Percentiles rank a stretch among this genome's conserved stretches.
Conservation (phyloP, 371 early-diverging fungal genomes). For the Apophysomyces elegans region DNA sequence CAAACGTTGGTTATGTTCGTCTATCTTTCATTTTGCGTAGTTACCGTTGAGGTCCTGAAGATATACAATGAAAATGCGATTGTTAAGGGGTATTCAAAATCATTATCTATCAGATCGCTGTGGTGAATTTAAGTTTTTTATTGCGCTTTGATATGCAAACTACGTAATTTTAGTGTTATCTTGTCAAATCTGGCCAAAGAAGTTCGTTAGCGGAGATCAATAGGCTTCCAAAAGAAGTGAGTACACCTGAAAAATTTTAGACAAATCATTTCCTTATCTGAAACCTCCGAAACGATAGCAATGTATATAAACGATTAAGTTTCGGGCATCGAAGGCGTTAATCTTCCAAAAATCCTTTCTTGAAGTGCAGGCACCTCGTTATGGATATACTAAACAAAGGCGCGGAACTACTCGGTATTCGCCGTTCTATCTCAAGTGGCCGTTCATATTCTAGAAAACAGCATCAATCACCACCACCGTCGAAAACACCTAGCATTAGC, state of each 20-base stretch:
- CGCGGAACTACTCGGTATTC: slow-evolving; percentile 1
- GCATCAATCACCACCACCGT: neutral
- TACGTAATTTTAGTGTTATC: slow-evolving; percentile 10
- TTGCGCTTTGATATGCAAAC: neutral
- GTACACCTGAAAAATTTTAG: neutral
- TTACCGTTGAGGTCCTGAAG: neutral
- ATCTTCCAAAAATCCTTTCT: neutral
- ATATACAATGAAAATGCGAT: neutral
- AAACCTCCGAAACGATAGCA: neutral
- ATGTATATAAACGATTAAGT: neutral
- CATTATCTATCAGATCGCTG: slow-evolving; percentile 9
- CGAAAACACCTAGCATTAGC: neutral
- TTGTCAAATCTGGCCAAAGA: slow-evolving; percentile 11
- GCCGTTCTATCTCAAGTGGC: neutral
- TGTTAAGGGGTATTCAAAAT: too few species aligned
- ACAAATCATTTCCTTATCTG: slow-evolving; percentile 1
- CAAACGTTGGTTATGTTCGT: too few species aligned
- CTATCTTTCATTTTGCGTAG: too few species aligned
- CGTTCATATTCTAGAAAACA: slow-evolving; percentile 6
- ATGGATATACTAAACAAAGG: slow-evolving; percentile 10
- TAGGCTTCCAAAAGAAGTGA: neutral
- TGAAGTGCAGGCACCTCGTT: neutral
- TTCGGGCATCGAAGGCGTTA: neutral
- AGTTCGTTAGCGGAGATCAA: slow-evolving; percentile 7
- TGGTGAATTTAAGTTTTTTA: slow-evolving; percentile 1